Evolutionary conservation across 805 yeast genomes (phyloP).

Genomic region (Lachancea thermotolerans): DNA sequence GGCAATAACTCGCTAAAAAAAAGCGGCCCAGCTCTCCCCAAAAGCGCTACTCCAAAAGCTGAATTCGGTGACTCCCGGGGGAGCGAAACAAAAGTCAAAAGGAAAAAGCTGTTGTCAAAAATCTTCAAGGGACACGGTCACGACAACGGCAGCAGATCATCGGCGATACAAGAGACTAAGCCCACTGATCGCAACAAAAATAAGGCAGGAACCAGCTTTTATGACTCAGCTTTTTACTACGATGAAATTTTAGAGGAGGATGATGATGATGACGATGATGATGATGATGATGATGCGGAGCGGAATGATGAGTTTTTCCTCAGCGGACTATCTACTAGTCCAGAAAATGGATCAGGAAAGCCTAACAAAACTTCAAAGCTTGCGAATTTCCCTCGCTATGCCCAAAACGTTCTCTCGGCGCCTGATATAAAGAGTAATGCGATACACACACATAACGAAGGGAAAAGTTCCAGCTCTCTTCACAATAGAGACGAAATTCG

Average conservation of each 20-base stretch:
- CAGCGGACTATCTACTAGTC: slow-evolving; percentile 1
- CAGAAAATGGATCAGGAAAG: not conserved
- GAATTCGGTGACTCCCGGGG: not conserved
- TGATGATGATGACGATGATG: slow-evolving; percentile 29
- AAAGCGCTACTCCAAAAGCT: not conserved
- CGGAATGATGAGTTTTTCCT: slow-evolving; percentile 19
- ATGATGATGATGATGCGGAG: slow-evolving; percentile 30
- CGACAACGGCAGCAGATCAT: slow-evolving; percentile 1
- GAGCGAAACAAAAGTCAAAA: slow-evolving; percentile 10
- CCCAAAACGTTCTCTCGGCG: slow-evolving; percentile 9
- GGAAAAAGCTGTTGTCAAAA: slow-evolving; percentile 18
- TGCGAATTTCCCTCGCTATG: slow-evolving; percentile 9
- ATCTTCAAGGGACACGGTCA: slow-evolving; percentile 8
- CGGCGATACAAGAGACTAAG: slow-evolving; percentile 1
- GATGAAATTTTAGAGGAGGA: slow-evolving; percentile 28
- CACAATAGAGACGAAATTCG: not conserved
- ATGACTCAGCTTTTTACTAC: slow-evolving; percentile 14
- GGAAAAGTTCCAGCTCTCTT: slow-evolving; percentile 7
- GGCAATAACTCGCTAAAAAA: no score
- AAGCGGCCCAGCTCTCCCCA: no score
- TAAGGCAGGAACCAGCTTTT: slow-evolving; percentile 2
- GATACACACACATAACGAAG: not conserved
- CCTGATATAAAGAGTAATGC: slow-evolving; percentile 1
- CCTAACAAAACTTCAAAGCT: slow-evolving; percentile 3
- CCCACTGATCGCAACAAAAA: slow-evolving; percentile 5